Evolutionary conservation across 371 early-diverging fungal species (phyloP).

Genomic region (Mucor plumbeus): DNA sequence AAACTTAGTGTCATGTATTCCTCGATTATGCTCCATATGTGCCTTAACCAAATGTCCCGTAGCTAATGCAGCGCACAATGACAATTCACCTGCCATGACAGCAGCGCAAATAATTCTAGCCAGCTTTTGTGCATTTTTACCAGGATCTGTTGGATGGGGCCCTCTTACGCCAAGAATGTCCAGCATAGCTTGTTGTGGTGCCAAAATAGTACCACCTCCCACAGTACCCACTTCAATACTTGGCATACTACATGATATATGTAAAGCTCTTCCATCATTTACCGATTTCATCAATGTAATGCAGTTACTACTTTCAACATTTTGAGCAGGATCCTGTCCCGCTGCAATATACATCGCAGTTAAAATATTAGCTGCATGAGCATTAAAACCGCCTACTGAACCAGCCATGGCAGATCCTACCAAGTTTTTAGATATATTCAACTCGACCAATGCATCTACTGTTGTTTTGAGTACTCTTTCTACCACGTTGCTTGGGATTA

Average conservation of each 20-base stretch:
- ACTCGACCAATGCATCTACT: slow-evolving; percentile 76
- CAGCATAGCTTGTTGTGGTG: slow-evolving; percentile 89
- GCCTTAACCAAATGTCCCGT: slow-evolving; percentile 87
- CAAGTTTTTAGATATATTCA: slow-evolving; percentile 91
- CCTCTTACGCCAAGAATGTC: slow-evolving; percentile 92
- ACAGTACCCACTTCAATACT: slow-evolving; percentile 96
- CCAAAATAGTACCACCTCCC: slow-evolving; percentile 93
- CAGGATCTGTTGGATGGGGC: slow-evolving; percentile 82
- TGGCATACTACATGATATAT: slow-evolving; percentile 94
- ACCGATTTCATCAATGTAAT: slow-evolving; percentile 94
- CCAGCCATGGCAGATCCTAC: slow-evolving; percentile 97
- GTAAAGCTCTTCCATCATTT: slow-evolving; percentile 78
- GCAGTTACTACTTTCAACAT: slow-evolving; percentile 94
- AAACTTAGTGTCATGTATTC: slow-evolving; percentile 32
- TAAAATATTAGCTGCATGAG: slow-evolving; percentile 95
- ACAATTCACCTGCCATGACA: slow-evolving; percentile 98
- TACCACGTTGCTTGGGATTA: slow-evolving; percentile 83
- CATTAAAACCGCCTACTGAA: slow-evolving; percentile 94
- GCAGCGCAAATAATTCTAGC: slow-evolving; percentile 91
- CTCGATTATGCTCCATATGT: slow-evolving; percentile 87
- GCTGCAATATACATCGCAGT: slow-evolving; percentile 95
- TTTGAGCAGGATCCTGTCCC: slow-evolving; percentile 98
- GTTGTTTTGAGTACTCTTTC: slow-evolving; percentile 88
- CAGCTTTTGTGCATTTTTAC: slow-evolving; percentile 85
- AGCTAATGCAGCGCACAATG: slow-evolving; percentile 85